Conservation (phyloP, 371 early-diverging fungal genomes). For the Cokeromyces recurvatus region DNA sequence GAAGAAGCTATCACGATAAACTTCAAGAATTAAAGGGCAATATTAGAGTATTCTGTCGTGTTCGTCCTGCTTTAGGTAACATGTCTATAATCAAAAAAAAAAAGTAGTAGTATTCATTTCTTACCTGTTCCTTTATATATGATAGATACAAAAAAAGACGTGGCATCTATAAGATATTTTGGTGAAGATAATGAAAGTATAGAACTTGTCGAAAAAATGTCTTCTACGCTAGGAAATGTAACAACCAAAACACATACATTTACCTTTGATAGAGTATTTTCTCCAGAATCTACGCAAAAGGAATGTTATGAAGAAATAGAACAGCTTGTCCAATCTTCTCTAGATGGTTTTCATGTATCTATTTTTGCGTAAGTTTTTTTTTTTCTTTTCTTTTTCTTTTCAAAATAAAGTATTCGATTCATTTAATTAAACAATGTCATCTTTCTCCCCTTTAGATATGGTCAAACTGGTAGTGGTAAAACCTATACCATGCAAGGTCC, state of each 20-base stretch:
- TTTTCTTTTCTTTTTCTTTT: conserved; percentile 7
- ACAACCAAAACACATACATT: conserved; percentile 62
- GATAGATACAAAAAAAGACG: not conserved
- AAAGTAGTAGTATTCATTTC: not conserved
- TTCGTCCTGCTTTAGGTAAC: conserved; percentile 69
- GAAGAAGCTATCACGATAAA: conserved; percentile 85
- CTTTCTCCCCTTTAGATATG: no score
- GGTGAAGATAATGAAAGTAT: conserved; percentile 51
- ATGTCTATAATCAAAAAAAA: not conserved
- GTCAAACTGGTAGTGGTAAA: conserved; percentile 99
- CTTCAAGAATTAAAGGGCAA: conserved; percentile 97
- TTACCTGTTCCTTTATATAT: no score
- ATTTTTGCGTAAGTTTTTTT: no score
- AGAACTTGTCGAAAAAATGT: conserved; percentile 42
- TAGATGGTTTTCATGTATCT: conserved; percentile 98
- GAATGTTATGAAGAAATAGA: conserved; percentile 94
- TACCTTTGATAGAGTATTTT: conserved; percentile 83
- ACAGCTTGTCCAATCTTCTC: conserved; percentile 90
- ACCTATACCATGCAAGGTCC: conserved; percentile 76
- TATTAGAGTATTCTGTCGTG: conserved; percentile 96
- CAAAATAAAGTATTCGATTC: not conserved
- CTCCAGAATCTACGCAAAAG: conserved; percentile 65
- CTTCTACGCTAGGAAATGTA: conserved; percentile 31
- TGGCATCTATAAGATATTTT: conserved; percentile 26
- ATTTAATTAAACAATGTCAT: not conserved